These are phyloP conservation scores for Aspergillus haitiensis DNA, from an alignment of 495 filamentous ascomycete species.

Conservation along the genomic window DNA sequence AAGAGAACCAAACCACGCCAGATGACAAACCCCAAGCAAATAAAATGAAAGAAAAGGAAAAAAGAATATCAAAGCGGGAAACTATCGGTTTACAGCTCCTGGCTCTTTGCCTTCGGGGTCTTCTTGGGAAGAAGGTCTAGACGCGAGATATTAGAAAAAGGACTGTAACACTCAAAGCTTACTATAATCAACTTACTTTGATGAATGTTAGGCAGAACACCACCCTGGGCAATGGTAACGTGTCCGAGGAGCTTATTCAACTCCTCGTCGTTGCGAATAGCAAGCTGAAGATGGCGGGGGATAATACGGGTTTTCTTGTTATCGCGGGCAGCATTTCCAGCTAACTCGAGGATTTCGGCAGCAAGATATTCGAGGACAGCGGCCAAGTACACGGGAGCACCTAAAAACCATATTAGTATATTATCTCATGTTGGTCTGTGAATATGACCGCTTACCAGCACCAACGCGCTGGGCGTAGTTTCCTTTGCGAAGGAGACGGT, in stretches of 20 bases:
- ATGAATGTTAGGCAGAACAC: slow-evolving; percentile 98
- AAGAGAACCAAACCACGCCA: slow-evolving; percentile 61
- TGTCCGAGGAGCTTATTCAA: slow-evolving; percentile 99
- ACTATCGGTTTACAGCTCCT: slow-evolving; percentile 71
- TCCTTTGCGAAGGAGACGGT: slow-evolving; percentile 98
- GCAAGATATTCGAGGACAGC: slow-evolving; percentile 98
- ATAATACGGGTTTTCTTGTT: slow-evolving; percentile 99
- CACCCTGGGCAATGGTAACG: slow-evolving; percentile 98
- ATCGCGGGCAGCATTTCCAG: slow-evolving; percentile 97
- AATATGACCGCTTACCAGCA: slow-evolving; percentile 63
- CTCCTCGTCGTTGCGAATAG: slow-evolving; percentile 99
- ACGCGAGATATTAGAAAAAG: slow-evolving; percentile 43
- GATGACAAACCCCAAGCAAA: slow-evolving; percentile 56
- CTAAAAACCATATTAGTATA: slow-evolving; percentile 41
- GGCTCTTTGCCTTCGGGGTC: slow-evolving; percentile 94
- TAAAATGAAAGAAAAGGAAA: slow-evolving; percentile 47
- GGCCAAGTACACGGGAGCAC: slow-evolving; percentile 97
- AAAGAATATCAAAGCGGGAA: too few relatives aligned
- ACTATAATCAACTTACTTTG: slow-evolving; percentile 67
- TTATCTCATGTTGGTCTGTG: neutral
- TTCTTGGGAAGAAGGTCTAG: slow-evolving; percentile 97
- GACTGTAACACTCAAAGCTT: neutral
- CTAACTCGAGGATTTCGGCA: slow-evolving; percentile 97
- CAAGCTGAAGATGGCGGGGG: slow-evolving; percentile 97
- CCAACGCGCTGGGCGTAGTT: slow-evolving; percentile 99